Evolutionary conservation across 352 stramenopile species (phyloP).

Genomic region (Globisporangium camurandrum): DNA sequence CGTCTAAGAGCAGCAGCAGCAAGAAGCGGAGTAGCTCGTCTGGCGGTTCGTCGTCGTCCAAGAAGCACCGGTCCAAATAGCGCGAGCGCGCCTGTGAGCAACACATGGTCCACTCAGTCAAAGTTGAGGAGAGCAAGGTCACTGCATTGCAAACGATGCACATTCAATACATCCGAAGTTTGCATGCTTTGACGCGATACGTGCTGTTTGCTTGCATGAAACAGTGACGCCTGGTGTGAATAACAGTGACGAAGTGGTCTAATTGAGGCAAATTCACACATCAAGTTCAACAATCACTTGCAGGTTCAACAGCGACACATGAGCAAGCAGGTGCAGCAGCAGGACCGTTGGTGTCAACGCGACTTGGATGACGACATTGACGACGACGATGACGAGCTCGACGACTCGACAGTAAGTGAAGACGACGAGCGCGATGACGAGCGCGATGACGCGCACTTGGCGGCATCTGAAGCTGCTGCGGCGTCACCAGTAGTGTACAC

Average conservation of each 20-base stretch:
- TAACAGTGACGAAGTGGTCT: too few relatives aligned
- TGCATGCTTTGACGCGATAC: too few relatives aligned
- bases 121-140: too few relatives aligned
- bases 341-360: too few relatives aligned
- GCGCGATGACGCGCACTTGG: neutral
- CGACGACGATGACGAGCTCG: conserved; percentile 12
- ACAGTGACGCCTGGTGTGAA: too few relatives aligned
- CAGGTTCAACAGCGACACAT: neutral
- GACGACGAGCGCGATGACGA: neutral
- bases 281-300: too few relatives aligned
- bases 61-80: conserved; percentile 70
- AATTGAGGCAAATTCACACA: too few relatives aligned
- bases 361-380: conserved; percentile 19
- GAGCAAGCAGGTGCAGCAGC: neutral
- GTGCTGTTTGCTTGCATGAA: too few relatives aligned
- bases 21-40: conserved; percentile 63
- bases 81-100: too few relatives aligned
- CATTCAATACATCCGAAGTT: too few relatives aligned
- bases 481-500: neutral
- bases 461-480: neutral
- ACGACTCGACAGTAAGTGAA: neutral
- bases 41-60: conserved; percentile 32
- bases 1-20: conserved; percentile 20
- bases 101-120: too few relatives aligned
- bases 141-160: too few relatives aligned